Evolutionary conservation across 306 rosid species (phyloP), one percentile per base, ranked within the genome.

Genomic region (Hylodesmum podocarpum): DNA sequence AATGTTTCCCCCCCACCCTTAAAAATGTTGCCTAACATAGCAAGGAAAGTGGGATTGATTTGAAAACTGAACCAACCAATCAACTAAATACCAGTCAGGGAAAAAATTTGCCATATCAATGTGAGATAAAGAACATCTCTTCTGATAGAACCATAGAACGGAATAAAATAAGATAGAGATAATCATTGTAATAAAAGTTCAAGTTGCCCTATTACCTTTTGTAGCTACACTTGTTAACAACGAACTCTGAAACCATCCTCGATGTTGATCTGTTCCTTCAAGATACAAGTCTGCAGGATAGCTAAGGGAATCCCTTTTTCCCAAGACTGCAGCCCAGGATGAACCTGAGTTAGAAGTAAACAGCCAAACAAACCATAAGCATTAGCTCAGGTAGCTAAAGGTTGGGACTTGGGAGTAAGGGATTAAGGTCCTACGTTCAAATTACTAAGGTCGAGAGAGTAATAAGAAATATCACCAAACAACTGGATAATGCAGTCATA

Each of bases 211-310:
- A 46, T 76, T 80, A 96, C 99, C 99, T 88, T 80, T 91, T 7
- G 98, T 92, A 59, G 99, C 99, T 59, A 91, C 63, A 79, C 99
- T 89, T 29, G 99, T 96, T 72, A 96, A 78, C 82, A 96, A 84
- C 21, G 99, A 96, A 89, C 99, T 96, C 83, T 96, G 99, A 77
- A 96, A 96, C 99, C 99, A 96, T 55, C 99, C 99, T 70, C 98
- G 95, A 83, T 96, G 99, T 80, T 96, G 99, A 85, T 96, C 98
- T 31, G 97, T 92, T 84, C 99, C 99, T 83, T 96, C 99, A 78
- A 96, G 96, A 85, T 91, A 96, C 88, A 96, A 77, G 82, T 92
- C 96, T 9, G 99, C 99, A 37, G 99, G 99, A 81, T 84, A 87
- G 75, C 81, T 71, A 78, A 87, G 96, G 77, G 89, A 84, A 29